Evolutionary conservation across 306 rosid genomes (phyloP), one percentile per base, ranked within the genome.

Genomic region (Ammopiptanthus mongolicus): DNA sequence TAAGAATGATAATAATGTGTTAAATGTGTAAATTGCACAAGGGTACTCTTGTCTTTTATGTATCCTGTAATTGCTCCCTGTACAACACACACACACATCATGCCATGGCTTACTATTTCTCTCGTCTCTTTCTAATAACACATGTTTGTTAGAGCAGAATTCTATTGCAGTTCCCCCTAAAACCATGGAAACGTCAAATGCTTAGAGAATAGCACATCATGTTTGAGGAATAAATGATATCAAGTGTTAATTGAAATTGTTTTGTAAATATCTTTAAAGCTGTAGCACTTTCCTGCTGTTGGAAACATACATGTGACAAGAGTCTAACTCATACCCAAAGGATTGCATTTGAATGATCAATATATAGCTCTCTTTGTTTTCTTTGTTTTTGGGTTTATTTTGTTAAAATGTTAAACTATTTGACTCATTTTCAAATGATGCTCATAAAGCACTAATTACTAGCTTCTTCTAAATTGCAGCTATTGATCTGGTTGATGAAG

Each of bases 401-500:
- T 12, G 12, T 61, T 28, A 47, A 67, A 21, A 22, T 76, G 18
- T 59, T 57, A n/a, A 51, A 63, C 19, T 34, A 37, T 17, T 1
- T 55, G 13, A 21, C 62, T 9, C 74, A 44, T 73, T 52, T 51
- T 47, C 18, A 34, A 63, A 47, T 69, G n/a, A 33, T 61, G 59
- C 42, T 65, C 79, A 21, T 18, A 25, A 51, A 47, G 58, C 29
- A 21, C 72, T 48, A 59, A 70, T 5, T 75, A 25, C 77, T 80
- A 71, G 69, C 52, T 74, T 19, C 57, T 78, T 77, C 50, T 53
- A 13, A 68, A 76, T 85, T 76, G 67, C 92, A 95, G 99, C 99
- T 78, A 95, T 95, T 67, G 99, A 95, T 86, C 82, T 95, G 61
- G 99, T 92, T 78, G 99, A 95, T 70, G 99, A 95, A 87, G 99